Base-by-base conservation (phyloP, 345 rosid species). In the Bruguiera gymnorhiza region DNA sequence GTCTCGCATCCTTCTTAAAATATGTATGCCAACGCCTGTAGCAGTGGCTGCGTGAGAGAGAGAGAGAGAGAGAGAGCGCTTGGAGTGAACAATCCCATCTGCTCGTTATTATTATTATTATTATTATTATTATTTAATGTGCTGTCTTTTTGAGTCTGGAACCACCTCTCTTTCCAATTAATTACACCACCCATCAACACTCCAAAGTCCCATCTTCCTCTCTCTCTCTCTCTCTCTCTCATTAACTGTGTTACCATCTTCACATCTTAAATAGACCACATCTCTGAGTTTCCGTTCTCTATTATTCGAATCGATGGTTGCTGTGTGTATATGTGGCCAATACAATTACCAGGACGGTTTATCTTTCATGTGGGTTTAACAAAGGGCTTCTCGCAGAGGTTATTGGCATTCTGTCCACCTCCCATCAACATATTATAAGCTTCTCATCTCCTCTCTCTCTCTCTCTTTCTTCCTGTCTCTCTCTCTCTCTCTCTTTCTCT, bases 391-490 rank as follows among this genome's bases (percentile, higher is more conserved):
- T 83, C 74, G 78, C 93, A 81, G 96, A 85, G 86, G 77, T 86
- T 72, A 80, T 93, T 93, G 98, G 98, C 98, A 93, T 93, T 93
- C 98, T 93, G 98, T 93, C 97, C 98, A 90, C 98, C 98, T 93
- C 98, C 91, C 60, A 55, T 32, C 73, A 0, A 37, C 48, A 2
- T 39, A 10, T 39, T 39, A 2, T 3, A 1, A 39, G 16, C 15
- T 11, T 4, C 16, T 13, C 19, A 13, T 43, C 50, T 2, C 3
- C 19, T 13, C 50, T 43, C 19, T 43, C 18, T 43, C 5, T 36
- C 39, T 36, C 39, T 36, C 39, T 36, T 8, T 36, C 10, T 36
- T 0, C 6, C 1, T 36, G 0, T 43, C 18, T 36, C 39, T 36
- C 5, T 31, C 5, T 31, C 34, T 32, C 6, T 6, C 2, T 3